Base-by-base conservation (phyloP, 306 rosid genomes). In the Fragaria nilgerrensis region DNA sequence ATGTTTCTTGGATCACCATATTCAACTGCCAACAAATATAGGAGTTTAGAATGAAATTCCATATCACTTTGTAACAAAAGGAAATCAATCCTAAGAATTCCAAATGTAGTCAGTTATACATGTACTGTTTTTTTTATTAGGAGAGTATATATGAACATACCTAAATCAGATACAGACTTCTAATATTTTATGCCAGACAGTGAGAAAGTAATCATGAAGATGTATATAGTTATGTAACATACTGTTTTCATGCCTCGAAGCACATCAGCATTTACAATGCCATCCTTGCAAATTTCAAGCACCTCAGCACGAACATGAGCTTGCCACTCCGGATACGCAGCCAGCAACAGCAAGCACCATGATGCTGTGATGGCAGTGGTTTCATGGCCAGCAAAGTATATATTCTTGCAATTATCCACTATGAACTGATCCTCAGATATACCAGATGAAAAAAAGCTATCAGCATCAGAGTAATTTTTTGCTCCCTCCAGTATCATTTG, bases 401-500 rank as follows among this genome's bases (percentile, higher is more conserved):
- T 65, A 67, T 32, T 79, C 55, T 79, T 75, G 81, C 82, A 83
- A 25, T 83, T 79, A 55, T 83, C 86, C 37, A 90, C 82, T 37
- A 87, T 77, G 79, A 88, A 87, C 49, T 44, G 71, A 5, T 90
- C 85, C 1, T 52, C 17, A 9, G 79, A 72, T 7, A 19, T 53
- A 34, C 75, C 70, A 52, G 58, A 52, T 7, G 75, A 73, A 27
- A 75, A 59, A 27, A 50, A 50, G 72, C 63, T 75, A 68, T 68
- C 74, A 52, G 41, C 63, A 14, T 29, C 71, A 4, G 68, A 73
- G 2, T 36, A 44, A 48, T 79, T 86, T 79, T 75, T 70, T 23
- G 91, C 90, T 70, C 92, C 87, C 75, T 90, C 82, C 2, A 90
- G 85, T 68, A 93, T 82, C 89, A 84, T 88, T 73, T 90, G 93